Evolutionary conservation across 352 stramenopile genomes (phyloP), one percentile per base, ranked within the genome.

Genomic region (Phytopythium ostracodes): DNA sequence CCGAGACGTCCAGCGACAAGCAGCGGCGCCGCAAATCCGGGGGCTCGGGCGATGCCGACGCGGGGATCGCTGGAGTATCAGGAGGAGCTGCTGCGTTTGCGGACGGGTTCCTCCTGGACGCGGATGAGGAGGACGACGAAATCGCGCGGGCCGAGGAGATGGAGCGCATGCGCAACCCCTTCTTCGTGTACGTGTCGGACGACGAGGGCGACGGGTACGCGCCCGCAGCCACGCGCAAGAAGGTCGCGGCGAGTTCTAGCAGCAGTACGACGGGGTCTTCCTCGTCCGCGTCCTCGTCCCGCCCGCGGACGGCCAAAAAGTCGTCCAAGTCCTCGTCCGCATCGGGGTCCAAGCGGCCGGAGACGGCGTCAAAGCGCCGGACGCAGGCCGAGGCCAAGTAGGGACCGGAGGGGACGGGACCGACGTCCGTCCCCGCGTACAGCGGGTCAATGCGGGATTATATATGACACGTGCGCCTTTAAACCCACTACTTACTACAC

Each of bases 101-200:
- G 27, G 58, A 64, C 20, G 47, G 18, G 38, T 6, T n/a, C 4
- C 38, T 44, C 18, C 40, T 47, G 40, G 15, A 24, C 15, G 63
- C 68, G 17, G 64, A 72, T 42, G 56, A 72, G 2, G 80, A 90
- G 25, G 84, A 90, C 31, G 82, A 88, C 40, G 79, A 91, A 64
- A 85, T 91, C 56, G 69, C 78, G 17, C 69, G 76, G 22, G 77
- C 78, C 0, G 81, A 90, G 29, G 84, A 91, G 53, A 70, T 91
- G 35, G 81, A 93, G 63, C 67, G 89, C 12, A 69, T 76, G 42
- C 73, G 81, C 8, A 91, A 94, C 59, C 83, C 83, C 25, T 94
- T 91, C 62, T 90, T 94, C 49, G 75, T 92, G 55, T 94, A 94
- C 68, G 79, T 91, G 27, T 88, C 79, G 6, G 85, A 94, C 59